Base-by-base conservation (phyloP, 192 early-diverging fungal species). In the Funneliformis mosseae region DNA sequence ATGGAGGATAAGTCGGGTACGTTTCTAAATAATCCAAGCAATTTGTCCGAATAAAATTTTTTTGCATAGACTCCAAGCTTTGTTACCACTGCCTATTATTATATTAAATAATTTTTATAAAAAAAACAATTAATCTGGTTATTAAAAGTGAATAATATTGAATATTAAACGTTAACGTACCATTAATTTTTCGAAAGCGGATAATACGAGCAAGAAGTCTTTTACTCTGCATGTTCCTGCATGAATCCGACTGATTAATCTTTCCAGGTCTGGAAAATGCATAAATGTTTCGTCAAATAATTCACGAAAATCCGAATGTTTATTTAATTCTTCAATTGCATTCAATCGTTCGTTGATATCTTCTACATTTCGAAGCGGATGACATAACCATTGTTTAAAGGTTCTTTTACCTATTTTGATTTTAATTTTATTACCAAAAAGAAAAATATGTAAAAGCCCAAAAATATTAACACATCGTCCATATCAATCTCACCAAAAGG, bases 171-270 rank as follows among this genome's bases (percentile, higher is more conserved):
- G 8, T 43, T 27, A 38, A 77, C 88, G 63, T 84, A 90, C 90
- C 74, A 76, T 80, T 73, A 81, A 89, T 79, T 45, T 88, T 76
- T 45, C 77, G 79, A 84, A 97, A 83, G 68, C 91, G 81, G 66
- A 78, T 8, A 99, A 87, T 9, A 92, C 87, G 1, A 80, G 72
- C 21, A 97, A 79, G 71, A 98, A 98, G 67, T 98, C 96, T 50
- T 93, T 89, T 18, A 97, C 93, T 69, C 91, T 90, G 84, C 95
- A 96, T 50, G 90, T 90, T 1, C 93, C 92, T 3, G 95, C 90
- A 82, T 98, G 97, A 45, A 99, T 92, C 5, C 98, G 88, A 28
- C 94, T 92, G 76, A 99, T 94, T 5, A 93, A 87, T 28, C 98
- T 90, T 83, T 99, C 98, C 28, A 99, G 82, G 81, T 98, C 98